These are phyloP conservation scores for Pelargonium cotyledonis DNA, from an alignment of 441 rosid species.

Conservation along the genomic window DNA sequence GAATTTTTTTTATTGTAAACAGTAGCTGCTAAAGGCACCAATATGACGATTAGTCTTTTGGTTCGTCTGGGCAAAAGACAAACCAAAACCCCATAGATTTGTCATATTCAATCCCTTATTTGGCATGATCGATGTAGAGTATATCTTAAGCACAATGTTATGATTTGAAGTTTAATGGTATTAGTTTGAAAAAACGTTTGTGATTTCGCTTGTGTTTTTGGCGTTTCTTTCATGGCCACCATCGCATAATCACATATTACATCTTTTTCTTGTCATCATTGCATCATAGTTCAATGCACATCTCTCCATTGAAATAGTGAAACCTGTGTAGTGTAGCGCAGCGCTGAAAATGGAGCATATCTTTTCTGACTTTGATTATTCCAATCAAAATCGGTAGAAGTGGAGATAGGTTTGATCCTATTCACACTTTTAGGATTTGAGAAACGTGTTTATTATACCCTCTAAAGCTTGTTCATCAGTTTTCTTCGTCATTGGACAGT, in stretches of 20 bases:
- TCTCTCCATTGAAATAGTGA: background rate
- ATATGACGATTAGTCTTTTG: background rate
- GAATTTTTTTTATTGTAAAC: background rate
- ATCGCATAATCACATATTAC: background rate
- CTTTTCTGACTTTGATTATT: background rate
- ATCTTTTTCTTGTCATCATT: background rate
- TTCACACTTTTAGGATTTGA: background rate
- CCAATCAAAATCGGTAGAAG: background rate
- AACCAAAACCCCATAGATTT: background rate
- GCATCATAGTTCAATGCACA: background rate
- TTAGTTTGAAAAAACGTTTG: too few species aligned
- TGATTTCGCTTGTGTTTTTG: background rate
- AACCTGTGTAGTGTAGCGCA: background rate
- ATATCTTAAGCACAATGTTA: too few species aligned
- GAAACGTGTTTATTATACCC: background rate
- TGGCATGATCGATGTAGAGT: too few species aligned
- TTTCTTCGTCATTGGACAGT: background rate
- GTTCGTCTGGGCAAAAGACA: background rate
- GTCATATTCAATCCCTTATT: background rate
- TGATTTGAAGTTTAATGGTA: background rate
- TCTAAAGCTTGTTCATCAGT: background rate
- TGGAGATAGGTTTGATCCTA: background rate
- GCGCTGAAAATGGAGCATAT: background rate
- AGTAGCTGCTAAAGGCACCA: background rate
- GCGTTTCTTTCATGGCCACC: background rate